These are phyloP conservation scores for Rhizophlyctis rosea DNA, from an alignment of 192 early-diverging fungal species.

Conservation along the genomic window DNA sequence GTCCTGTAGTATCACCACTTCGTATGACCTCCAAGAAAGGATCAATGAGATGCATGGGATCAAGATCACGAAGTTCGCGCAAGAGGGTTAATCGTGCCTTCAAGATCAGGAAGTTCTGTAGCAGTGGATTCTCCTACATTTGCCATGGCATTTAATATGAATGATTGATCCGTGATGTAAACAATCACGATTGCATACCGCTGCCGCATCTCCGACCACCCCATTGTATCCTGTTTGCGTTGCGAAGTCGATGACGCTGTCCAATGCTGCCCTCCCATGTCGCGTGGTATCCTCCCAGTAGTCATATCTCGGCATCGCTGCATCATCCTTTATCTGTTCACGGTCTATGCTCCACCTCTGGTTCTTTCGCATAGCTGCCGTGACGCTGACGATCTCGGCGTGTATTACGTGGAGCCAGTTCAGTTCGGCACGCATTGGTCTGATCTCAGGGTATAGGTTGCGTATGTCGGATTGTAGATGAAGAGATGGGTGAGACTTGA, in stretches of 20 bases:
- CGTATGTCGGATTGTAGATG: no score
- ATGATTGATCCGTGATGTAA: no score
- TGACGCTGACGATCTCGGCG: constrained; percentile 71
- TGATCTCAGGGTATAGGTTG: no score
- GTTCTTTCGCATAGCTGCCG: constrained; percentile 77
- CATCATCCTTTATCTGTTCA: background rate
- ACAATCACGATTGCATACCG: no score
- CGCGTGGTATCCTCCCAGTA: constrained; percentile 12
- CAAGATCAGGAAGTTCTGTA: constrained; percentile 68
- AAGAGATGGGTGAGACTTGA: no score
- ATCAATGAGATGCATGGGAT: constrained; percentile 68
- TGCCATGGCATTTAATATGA: background rate
- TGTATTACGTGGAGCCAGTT: constrained; percentile 68
- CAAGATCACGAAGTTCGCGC: constrained; percentile 35
- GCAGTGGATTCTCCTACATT: constrained; percentile 61
- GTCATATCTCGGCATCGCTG: constrained; percentile 9
- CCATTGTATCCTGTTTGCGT: constrained; percentile 4
- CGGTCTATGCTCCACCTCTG: constrained; percentile 64
- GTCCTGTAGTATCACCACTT: constrained; percentile 90
- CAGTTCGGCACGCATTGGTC: constrained; percentile 59
- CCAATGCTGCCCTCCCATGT: constrained; percentile 14
- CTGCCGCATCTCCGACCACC: constrained; percentile 6
- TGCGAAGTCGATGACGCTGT: constrained; percentile 30
- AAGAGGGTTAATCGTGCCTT: constrained; percentile 53
- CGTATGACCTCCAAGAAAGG: constrained; percentile 93